phyloP scores from a whole-genome alignment of 2,329 filamentous ascomycete genomes.

The Didymella segeticola region DNA sequence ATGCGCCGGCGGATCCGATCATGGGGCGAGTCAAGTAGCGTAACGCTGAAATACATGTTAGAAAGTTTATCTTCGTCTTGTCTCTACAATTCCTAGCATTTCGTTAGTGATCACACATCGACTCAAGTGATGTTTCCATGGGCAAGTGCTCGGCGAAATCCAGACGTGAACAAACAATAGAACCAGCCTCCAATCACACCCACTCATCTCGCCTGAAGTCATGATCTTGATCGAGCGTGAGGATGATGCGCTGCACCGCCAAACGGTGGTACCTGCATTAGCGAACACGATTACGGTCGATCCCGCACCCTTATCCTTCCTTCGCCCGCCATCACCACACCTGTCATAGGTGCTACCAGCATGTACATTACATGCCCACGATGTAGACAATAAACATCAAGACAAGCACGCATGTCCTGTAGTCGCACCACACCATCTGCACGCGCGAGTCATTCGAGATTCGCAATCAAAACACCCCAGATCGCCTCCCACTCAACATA shows the following conservation, averaged over 20 bases:
- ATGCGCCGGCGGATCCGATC: slow-evolving; percentile 78
- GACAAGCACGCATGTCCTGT: neutral
- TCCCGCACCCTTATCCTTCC: neutral
- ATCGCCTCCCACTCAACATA: neutral
- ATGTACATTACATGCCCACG: neutral
- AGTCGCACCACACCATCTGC: neutral
- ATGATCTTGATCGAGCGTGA: too few relatives aligned
- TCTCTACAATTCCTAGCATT: too few relatives aligned
- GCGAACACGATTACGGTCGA: slow-evolving; percentile 9
- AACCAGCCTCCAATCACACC: too few relatives aligned
- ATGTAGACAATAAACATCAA: neutral
- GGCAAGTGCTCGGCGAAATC: too few relatives aligned
- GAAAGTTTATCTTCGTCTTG: too few relatives aligned
- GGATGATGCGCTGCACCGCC: neutral
- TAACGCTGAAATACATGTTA: too few relatives aligned
- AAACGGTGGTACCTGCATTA: slow-evolving; percentile 7
- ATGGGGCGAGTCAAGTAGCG: slow-evolving; percentile 91
- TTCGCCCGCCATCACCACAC: neutral
- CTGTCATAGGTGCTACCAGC: neutral
- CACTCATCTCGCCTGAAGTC: too few relatives aligned
- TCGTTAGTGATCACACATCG: too few relatives aligned
- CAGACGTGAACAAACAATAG: too few relatives aligned
- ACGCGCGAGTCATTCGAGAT: neutral
- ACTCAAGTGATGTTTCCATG: too few relatives aligned
- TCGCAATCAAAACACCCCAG: slow-evolving; percentile 7